These are phyloP conservation scores for Pterula multifida DNA, from an alignment of 1,284 basidiomycete genomes.

Conservation along the genomic window DNA sequence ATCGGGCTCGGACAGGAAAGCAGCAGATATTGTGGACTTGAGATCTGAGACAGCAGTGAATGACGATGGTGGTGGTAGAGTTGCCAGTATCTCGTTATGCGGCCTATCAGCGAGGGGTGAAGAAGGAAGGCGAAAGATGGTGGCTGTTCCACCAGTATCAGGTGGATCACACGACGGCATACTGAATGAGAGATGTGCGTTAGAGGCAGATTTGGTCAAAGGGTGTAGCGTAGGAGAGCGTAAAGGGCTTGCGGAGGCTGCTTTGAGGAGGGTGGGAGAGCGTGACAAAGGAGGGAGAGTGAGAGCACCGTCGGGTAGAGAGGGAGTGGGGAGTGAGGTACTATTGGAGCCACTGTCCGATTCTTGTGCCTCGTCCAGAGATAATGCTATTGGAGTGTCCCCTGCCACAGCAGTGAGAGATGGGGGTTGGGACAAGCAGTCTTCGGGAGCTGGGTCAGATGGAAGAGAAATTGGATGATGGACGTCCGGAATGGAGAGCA, in stretches of 20 bases:
- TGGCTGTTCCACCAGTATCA: neutral
- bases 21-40: neutral
- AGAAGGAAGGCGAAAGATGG: neutral
- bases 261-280: neutral
- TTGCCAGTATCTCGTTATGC: neutral
- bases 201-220: neutral
- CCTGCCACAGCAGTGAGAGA: neutral
- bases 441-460: neutral
- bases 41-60: neutral
- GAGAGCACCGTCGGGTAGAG: neutral
- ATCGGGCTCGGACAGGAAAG: neutral
- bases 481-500: neutral
- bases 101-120: neutral
- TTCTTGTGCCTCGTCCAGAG: neutral
- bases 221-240: neutral
- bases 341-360: neutral
- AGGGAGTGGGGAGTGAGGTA: neutral
- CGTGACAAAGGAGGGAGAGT: neutral
- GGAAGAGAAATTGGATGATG: neutral
- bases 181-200: neutral
- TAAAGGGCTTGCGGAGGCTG: neutral
- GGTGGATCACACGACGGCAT: neutral
- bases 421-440: neutral
- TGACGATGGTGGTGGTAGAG: neutral
- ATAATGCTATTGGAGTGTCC: neutral